Base-by-base conservation (phyloP, 1,139 yeast species). In the Geotrichum bryndzae region DNA sequence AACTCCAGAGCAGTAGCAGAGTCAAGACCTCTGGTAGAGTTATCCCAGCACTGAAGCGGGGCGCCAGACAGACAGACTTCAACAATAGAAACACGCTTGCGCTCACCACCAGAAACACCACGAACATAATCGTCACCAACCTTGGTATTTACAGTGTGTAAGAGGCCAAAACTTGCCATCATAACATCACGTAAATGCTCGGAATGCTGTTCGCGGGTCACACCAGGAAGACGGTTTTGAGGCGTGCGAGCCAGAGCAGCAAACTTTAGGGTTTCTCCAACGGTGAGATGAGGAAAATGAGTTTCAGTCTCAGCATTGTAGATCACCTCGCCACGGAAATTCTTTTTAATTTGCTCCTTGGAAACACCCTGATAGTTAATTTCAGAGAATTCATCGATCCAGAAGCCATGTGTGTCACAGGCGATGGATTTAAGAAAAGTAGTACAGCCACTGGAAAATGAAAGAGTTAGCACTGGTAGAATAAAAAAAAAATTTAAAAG, bases 31-130 rank as follows among this genome's bases (percentile, higher is more conserved):
- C 91, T 81, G 4, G 91, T 86, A 35, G 90, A 85, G 72, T 86
- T 86, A 75, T 86, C 91, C 85, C 88, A 86, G 73, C 88, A 84
- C 70, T 85, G 88, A 59, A 86, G 74, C 56, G 84, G 79, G 10
- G 88, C 84, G 38, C 86, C 84, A 59, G 85, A 78, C n/a, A 84
- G 77, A 51, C 85, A 76, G 3, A 83, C 85, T 71, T 86, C 90
- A 31, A 89, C 89, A 68, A 88, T 85, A 4, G 92, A 86, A 29
- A 88, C 94, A 74, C 95, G 85, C 75, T 87, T 87, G 68, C 94
- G 80, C 76, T 88, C 94, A 76, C 95, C 95, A 69, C 95, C 95
- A 54, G 92, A 86, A 46, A 88, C 89, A 74, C 95, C 95, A 69
- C 92, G 81, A 54, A 87, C 82, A 62, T 80, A 82, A 69, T 87